Percentiles rank a stretch among this genome's conserved stretches.
phyloP scores from a whole-genome alignment of 345 rosid genomes.

The Populus euphratica region DNA sequence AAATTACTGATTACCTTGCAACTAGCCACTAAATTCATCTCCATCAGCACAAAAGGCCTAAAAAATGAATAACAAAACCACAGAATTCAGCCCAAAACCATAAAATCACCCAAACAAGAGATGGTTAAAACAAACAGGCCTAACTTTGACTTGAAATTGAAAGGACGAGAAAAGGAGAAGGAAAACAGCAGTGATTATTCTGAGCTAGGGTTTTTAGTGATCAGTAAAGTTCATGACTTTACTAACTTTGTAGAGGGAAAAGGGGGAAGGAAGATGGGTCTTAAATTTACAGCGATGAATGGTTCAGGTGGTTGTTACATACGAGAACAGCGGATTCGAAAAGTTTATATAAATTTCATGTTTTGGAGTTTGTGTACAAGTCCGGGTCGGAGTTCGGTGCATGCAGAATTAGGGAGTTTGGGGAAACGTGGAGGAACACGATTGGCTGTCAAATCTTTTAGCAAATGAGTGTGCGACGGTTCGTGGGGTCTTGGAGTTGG shows the following conservation, averaged over 20 bases:
- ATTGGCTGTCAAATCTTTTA: background rate
- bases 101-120: background rate
- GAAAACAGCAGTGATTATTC: background rate
- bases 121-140: background rate
- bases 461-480: background rate
- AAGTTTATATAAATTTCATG: background rate
- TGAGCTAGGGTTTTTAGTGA: background rate
- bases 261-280: background rate
- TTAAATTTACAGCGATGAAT: background rate
- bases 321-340: background rate
- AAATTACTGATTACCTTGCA: conserved; percentile 1
- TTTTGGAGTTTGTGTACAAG: background rate
- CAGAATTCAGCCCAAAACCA: background rate
- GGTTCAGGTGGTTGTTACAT: background rate
- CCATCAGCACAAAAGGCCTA: background rate
- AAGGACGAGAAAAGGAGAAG: background rate
- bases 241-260: background rate
- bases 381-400: background rate
- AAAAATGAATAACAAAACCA: background rate
- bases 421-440: background rate
- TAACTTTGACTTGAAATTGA: background rate
- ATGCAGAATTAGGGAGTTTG: background rate
- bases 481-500: background rate
- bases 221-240: background rate
- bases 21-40: background rate